phyloP scores from a whole-genome alignment of 1,284 basidiomycete species.

The Sporisorium iseilematis-ciliati region DNA sequence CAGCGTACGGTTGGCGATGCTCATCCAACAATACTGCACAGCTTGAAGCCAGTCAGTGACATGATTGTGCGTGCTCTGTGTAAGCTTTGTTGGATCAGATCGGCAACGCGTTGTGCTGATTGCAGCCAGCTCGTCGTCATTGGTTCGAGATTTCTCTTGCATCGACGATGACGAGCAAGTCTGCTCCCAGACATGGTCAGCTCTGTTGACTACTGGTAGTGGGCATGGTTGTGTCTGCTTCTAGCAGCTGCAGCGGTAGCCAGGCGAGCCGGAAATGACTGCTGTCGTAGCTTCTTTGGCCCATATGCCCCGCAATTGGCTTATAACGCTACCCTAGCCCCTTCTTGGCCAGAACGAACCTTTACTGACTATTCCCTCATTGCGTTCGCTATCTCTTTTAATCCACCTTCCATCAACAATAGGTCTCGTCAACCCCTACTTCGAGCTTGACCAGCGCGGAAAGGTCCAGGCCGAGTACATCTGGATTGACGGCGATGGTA shows the following conservation, averaged over 20 bases:
- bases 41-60: not conserved
- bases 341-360: not conserved
- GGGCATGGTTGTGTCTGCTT: not conserved
- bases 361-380: constrained; percentile 3
- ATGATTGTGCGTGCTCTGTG: not conserved
- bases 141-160: not conserved
- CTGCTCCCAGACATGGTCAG: not conserved
- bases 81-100: not conserved
- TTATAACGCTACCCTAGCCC: not conserved
- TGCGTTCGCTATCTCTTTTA: not conserved
- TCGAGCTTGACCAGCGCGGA: constrained; percentile 63
- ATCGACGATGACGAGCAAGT: constrained; percentile 6
- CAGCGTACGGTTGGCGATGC: constrained; percentile 12
- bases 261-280: too few relatives aligned
- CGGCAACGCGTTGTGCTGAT: not conserved
- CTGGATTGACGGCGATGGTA: constrained; percentile 73
- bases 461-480: constrained; percentile 69
- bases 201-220: not conserved
- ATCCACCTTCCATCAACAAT: not conserved
- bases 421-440: constrained; percentile 61
- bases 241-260: not conserved
- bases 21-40: too few relatives aligned
- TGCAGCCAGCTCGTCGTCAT: not conserved
- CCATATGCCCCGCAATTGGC: not conserved
- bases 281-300: too few relatives aligned